These are phyloP conservation scores for Dillenia suffruticosa DNA, from an alignment of 164 flowering plant species.

Conservation along the genomic window DNA sequence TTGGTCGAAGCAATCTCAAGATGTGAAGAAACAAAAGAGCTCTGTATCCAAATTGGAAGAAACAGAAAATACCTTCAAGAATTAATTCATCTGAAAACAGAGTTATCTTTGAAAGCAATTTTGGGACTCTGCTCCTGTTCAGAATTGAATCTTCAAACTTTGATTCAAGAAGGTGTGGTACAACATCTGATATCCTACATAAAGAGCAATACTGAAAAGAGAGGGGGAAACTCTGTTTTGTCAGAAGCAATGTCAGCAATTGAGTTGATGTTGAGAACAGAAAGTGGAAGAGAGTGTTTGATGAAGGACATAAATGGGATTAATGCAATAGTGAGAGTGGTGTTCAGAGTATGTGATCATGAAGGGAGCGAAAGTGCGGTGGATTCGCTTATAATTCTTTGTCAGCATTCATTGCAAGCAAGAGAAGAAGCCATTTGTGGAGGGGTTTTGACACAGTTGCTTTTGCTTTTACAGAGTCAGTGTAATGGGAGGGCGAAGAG, in stretches of 20 bases:
- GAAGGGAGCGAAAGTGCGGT: constrained; percentile 63
- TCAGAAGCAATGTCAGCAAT: constrained; percentile 34
- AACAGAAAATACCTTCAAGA: constrained; percentile 15
- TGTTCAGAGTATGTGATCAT: constrained; percentile 53
- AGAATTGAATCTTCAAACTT: constrained; percentile 21
- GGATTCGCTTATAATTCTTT: constrained; percentile 33
- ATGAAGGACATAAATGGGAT: constrained; percentile 31
- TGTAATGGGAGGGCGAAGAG: constrained; percentile 45
- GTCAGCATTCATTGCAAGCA: constrained; percentile 26
- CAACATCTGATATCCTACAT: constrained; percentile 36
- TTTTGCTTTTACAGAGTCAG: constrained; percentile 69
- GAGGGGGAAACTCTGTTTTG: constrained; percentile 7
- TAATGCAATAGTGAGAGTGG: constrained; percentile 50
- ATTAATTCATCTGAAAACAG: constrained; percentile 19
- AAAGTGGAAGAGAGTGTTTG: constrained; percentile 34
- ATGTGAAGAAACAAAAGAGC: constrained; percentile 29
- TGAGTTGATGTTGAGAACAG: constrained; percentile 34
- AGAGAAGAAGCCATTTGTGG: constrained; percentile 43
- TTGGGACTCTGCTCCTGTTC: constrained; percentile 26
- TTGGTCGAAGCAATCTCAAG: constrained; percentile 39
- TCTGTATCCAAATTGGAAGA: constrained; percentile 27
- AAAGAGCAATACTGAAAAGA: constrained; percentile 5
- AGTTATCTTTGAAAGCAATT: constrained; percentile 36
- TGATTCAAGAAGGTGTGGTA: constrained; percentile 32
- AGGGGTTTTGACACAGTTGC: constrained; percentile 58